phyloP scores from a whole-genome alignment of 129 eudicot genomes.

The Ambrosia trifida region DNA sequence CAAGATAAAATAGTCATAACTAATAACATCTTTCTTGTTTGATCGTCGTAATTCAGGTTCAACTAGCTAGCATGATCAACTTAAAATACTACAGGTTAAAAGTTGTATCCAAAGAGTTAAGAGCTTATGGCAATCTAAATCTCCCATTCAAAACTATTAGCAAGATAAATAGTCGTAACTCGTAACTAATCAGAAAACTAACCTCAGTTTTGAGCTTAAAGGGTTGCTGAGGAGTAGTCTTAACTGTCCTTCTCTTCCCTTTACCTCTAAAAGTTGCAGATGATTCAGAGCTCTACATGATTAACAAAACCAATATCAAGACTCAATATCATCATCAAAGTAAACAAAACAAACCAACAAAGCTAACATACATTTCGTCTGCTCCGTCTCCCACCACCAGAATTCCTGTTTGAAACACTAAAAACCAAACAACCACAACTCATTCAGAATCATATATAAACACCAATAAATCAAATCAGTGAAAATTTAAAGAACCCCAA shows the following conservation, averaged over 20 bases:
- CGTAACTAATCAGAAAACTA: neutral
- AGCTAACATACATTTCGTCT: slow-evolving; percentile 67
- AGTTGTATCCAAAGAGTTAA: neutral
- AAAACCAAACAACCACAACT: slow-evolving; percentile 30
- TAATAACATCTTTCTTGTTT: neutral
- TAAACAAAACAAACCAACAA: slow-evolving; percentile 13
- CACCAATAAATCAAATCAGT: neutral
- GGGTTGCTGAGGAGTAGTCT: slow-evolving; percentile 70
- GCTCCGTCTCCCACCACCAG: slow-evolving; percentile 63
- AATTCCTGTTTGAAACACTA: slow-evolving; percentile 50
- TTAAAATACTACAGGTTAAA: neutral
- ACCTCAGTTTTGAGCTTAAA: slow-evolving; percentile 95
- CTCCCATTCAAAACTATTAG: neutral
- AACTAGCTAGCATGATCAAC: neutral
- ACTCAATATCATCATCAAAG: slow-evolving; percentile 11
- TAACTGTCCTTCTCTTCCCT: slow-evolving; percentile 55
- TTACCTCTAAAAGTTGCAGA: slow-evolving; percentile 57
- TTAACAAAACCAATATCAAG: slow-evolving; percentile 10
- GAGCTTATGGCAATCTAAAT: neutral
- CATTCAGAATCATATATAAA: slow-evolving; percentile 18
- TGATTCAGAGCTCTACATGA: slow-evolving; percentile 70
- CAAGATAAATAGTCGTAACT: neutral
- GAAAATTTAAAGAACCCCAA: slow-evolving; percentile 27
- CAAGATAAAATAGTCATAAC: too few relatives aligned
- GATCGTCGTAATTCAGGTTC: neutral